These are phyloP conservation scores for Ramichloridium luteum DNA, from an alignment of 2,329 filamentous ascomycete genomes.

Conservation along the genomic window DNA sequence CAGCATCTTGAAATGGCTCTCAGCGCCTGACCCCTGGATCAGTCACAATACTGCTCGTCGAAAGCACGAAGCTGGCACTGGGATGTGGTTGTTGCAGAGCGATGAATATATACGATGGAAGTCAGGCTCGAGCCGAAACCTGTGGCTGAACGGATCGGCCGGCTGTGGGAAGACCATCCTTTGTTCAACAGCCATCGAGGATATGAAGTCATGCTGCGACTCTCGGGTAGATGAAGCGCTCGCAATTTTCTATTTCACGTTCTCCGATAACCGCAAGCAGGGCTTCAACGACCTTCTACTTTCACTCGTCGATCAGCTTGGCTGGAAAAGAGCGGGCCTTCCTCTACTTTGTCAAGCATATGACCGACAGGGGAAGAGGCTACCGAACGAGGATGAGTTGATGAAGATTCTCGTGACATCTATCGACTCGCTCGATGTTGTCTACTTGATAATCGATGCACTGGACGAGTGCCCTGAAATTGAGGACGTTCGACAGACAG, in stretches of 20 bases:
- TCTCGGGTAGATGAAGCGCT: neutral
- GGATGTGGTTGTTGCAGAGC: constrained; percentile 14
- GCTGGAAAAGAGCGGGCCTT: too few relatives aligned
- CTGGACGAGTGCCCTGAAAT: constrained; percentile 11
- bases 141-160: constrained; percentile 16
- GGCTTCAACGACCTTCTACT: constrained; percentile 7
- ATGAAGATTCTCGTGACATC: constrained; percentile 8
- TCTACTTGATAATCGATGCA: constrained; percentile 3
- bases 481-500: too few relatives aligned
- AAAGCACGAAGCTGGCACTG: constrained; percentile 12
- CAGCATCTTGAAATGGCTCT: constrained; percentile 13
- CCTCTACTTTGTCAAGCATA: too few relatives aligned
- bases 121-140: neutral
- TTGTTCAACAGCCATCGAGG: constrained; percentile 11
- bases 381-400: constrained; percentile 7
- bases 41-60: constrained; percentile 12
- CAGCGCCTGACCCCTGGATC: constrained; percentile 10
- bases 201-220: constrained; percentile 4
- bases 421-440: constrained; percentile 1
- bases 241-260: constrained; percentile 12
- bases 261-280: constrained; percentile 12
- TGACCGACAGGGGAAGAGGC: constrained; percentile 2
- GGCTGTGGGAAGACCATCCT: constrained; percentile 17
- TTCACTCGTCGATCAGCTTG: constrained; percentile 10
- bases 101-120: constrained; percentile 11